A percentile compares a stretch with the other conserved stretches of the same genome.
phyloP scores from a whole-genome alignment of 2,329 filamentous ascomycete genomes.

The Colletotrichum gloeosporioides region DNA sequence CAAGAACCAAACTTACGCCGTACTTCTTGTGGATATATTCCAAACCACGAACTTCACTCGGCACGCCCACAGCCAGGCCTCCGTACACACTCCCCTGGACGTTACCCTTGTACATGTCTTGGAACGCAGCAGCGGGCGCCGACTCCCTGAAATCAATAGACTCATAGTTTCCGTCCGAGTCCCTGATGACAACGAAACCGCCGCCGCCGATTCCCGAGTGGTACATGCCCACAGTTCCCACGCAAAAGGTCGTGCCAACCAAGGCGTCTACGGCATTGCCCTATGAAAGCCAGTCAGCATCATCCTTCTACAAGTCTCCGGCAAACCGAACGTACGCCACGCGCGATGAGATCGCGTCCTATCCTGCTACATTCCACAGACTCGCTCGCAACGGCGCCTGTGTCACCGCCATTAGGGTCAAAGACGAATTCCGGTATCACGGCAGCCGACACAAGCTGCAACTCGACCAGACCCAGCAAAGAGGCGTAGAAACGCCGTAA shows the following conservation, averaged over 20 bases:
- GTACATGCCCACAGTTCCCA: slow-evolving; percentile 79
- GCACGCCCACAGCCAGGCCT: slow-evolving; percentile 75
- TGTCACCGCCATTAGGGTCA: slow-evolving; percentile 21
- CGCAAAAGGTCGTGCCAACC: slow-evolving; percentile 76
- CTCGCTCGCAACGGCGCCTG: slow-evolving; percentile 75
- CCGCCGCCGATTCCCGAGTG: slow-evolving; percentile 87
- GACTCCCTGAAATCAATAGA: slow-evolving; percentile 90
- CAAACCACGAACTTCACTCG: slow-evolving; percentile 79
- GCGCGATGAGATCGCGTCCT: slow-evolving; percentile 65
- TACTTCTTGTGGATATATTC: slow-evolving; percentile 79
- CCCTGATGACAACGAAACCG: slow-evolving; percentile 85
- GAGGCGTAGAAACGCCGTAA: background rate
- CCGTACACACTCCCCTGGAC: slow-evolving; percentile 70
- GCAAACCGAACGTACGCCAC: slow-evolving; percentile 45
- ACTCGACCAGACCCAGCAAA: background rate
- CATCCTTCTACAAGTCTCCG: background rate
- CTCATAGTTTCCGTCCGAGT: slow-evolving; percentile 77
- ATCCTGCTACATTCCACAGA: slow-evolving; percentile 72
- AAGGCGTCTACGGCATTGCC: slow-evolving; percentile 81
- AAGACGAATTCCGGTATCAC: slow-evolving; percentile 26
- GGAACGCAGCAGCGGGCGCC: slow-evolving; percentile 79
- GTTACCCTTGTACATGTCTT: slow-evolving; percentile 86
- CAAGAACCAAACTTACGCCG: slow-evolving; percentile 50
- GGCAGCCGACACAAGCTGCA: background rate
- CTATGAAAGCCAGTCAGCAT: slow-evolving; percentile 31